These are phyloP conservation scores for Jatropha podagrica DNA, from an alignment of 441 rosid species.

Conservation along the genomic window DNA sequence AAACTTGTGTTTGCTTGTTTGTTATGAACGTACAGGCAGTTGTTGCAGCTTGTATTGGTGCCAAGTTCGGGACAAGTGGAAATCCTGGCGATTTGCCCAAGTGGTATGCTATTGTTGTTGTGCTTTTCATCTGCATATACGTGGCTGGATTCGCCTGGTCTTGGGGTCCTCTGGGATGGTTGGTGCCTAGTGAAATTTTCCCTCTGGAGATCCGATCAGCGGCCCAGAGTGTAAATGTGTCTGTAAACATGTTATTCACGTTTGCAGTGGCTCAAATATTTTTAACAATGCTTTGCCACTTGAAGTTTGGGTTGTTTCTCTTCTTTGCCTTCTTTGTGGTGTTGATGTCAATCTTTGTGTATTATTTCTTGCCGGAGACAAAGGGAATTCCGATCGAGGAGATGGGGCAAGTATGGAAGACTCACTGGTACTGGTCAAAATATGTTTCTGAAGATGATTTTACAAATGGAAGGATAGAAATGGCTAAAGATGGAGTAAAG, in stretches of 20 bases:
- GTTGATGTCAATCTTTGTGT: conserved; percentile 62
- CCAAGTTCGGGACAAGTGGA: conserved; percentile 68
- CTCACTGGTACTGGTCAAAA: conserved; percentile 80
- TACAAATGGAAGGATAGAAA: conserved; percentile 44
- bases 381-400: conserved; percentile 87
- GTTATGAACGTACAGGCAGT: conserved; percentile 30
- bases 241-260: conserved; percentile 87
- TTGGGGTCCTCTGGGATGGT: conserved; percentile 94
- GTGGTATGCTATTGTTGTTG: conserved; percentile 77
- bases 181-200: conserved; percentile 89
- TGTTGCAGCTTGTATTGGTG: conserved; percentile 70
- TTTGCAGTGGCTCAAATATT: conserved; percentile 69
- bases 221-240: conserved; percentile 79
- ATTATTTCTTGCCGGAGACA: conserved; percentile 76
- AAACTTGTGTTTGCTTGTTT: not conserved
- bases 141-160: conserved; percentile 92
- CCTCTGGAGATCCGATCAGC: conserved; percentile 87
- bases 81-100: conserved; percentile 60
- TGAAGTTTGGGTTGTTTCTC: conserved; percentile 79
- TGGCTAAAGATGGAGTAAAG: conserved; percentile 55
- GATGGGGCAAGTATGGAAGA: conserved; percentile 68
- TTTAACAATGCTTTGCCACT: conserved; percentile 73
- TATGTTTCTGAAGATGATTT: conserved; percentile 43
- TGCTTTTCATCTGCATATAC: conserved; percentile 76
- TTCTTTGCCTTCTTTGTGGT: conserved; percentile 73